A percentile compares a stretch with the other conserved stretches of the same genome.
Evolutionary conservation across 495 filamentous ascomycete species (phyloP).

Genomic region (Collariella sp.): DNA sequence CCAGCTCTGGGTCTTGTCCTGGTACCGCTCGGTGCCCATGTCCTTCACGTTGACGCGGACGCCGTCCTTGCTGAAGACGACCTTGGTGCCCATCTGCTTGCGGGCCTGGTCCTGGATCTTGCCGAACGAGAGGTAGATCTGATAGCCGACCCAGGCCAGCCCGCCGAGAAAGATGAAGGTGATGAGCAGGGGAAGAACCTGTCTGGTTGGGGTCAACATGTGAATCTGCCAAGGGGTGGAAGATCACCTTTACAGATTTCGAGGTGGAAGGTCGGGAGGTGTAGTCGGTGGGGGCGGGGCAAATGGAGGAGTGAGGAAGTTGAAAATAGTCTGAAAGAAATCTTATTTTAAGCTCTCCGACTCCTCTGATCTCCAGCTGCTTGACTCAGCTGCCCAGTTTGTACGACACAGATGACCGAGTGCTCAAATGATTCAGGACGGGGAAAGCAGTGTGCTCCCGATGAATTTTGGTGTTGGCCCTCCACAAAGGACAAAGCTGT

Average conservation of each 20-base stretch:
- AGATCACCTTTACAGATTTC: too few relatives aligned
- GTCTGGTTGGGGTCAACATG: conserved; percentile 27
- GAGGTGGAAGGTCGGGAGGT: too few relatives aligned
- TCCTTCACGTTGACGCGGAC: conserved; percentile 75
- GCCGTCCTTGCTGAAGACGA: conserved; percentile 75
- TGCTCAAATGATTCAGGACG: neutral
- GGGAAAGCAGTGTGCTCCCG: neutral
- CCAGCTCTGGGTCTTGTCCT: conserved; percentile 74
- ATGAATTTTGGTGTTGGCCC: conserved; percentile 2
- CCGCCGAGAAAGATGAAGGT: conserved; percentile 55
- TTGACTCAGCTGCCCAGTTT: too few relatives aligned
- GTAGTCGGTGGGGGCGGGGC: too few relatives aligned
- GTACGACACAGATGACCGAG: too few relatives aligned
- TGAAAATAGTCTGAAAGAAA: too few relatives aligned
- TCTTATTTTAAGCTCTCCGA: too few relatives aligned
- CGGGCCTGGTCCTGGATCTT: conserved; percentile 61
- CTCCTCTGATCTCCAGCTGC: too few relatives aligned
- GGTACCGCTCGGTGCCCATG: conserved; percentile 65
- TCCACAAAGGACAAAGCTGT: neutral
- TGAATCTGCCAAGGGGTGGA: neutral
- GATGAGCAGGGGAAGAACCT: conserved; percentile 65
- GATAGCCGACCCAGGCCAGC: conserved; percentile 59
- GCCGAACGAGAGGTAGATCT: conserved; percentile 60
- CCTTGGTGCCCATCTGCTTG: conserved; percentile 72
- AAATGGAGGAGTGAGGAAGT: too few relatives aligned